Base-by-base conservation (phyloP, 2,329 filamentous ascomycete species). In the Microsporum audouinii region DNA sequence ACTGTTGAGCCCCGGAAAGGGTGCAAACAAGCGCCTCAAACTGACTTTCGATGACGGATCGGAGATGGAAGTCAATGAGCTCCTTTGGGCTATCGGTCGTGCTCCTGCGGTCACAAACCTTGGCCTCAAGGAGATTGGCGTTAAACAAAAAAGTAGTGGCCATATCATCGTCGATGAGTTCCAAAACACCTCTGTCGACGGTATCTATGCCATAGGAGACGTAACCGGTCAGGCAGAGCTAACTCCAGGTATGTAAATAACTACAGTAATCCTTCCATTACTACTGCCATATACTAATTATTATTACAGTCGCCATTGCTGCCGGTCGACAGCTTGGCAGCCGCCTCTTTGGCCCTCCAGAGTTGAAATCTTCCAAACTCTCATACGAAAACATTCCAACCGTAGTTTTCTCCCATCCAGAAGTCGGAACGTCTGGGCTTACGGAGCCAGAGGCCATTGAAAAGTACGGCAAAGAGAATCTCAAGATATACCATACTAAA, bases 371-470 rank as follows among this genome's bases (percentile, higher is more conserved):
- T 31, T 70, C 76, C 56, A 75, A 76, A 60, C 71, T 80, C 34
- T 73, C 75, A 27, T 80, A 81, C 66, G 73, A 76, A n/a, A 76
- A 78, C 66, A 77, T 81, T 62, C 79, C 79, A 6, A 79, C 78
- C 0, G 78, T 80, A n/a, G 75, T 81, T 57, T 80, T 81, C 67
- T 71, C 78, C 1, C 78, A 80, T 66, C 79, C 79, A 0, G 76
- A 79, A 66, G 73, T 80, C 49, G 79, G 79, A 59, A 76, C 77
- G 3, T 71, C 77, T 33, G 79, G 79, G 39, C 73, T 80, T 8
- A 80, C 79, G 0, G 78, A 80, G 65, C 77, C 78, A 1, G 68
- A 79, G 66, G 79, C 79, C 5, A 72, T 77, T 55, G 66, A 73
- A 57, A 73, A 72, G 61, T 80, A 76, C 63, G 79, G 79, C 53